Evolutionary conservation across 805 yeast species (phyloP).

Genomic region (Suhomyces faveliae): DNA sequence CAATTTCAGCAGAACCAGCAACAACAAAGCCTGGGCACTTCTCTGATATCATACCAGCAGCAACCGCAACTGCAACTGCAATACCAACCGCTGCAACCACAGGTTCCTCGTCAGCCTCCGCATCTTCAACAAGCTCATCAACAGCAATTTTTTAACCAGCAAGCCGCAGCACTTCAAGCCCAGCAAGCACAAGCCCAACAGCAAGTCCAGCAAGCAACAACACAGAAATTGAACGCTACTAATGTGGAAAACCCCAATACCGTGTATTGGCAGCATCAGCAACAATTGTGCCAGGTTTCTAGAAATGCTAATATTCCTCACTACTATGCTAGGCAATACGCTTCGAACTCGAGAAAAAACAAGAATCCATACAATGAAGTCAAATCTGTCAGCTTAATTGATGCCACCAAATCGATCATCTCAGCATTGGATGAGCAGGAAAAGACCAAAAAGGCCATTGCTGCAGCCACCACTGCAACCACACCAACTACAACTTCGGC

Average conservation of each 20-base stretch:
- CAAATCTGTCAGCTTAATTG: slow-evolving; percentile 39
- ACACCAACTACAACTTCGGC: slow-evolving; percentile 24
- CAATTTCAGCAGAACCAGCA: slow-evolving; percentile 26
- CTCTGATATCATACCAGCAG: slow-evolving; percentile 19
- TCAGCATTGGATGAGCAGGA: slow-evolving; percentile 43
- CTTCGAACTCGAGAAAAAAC: slow-evolving; percentile 56
- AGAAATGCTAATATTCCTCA: slow-evolving; percentile 67
- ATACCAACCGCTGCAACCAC: slow-evolving; percentile 21
- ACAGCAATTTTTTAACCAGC: slow-evolving; percentile 13
- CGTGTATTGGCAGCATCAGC: slow-evolving; percentile 75
- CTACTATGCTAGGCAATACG: slow-evolving; percentile 81
- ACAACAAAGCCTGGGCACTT: slow-evolving; percentile 13
- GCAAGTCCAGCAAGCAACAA: slow-evolving; percentile 17
- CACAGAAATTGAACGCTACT: slow-evolving; percentile 32
- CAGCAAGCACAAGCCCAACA: slow-evolving; percentile 11
- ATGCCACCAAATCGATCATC: slow-evolving; percentile 41
- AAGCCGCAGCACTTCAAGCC: slow-evolving; percentile 9
- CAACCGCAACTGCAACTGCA: slow-evolving; percentile 20
- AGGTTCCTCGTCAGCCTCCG: slow-evolving; percentile 21
- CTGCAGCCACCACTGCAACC: slow-evolving; percentile 35
- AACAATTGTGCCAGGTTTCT: slow-evolving; percentile 67
- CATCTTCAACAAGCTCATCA: slow-evolving; percentile 18
- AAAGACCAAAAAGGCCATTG: slow-evolving; percentile 25
- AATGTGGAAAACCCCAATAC: slow-evolving; percentile 42
- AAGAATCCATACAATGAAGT: slow-evolving; percentile 38